Evolutionary conservation across 768 basidiomycete genomes (phyloP).

Genomic region (Kwoniella botswanensis): DNA sequence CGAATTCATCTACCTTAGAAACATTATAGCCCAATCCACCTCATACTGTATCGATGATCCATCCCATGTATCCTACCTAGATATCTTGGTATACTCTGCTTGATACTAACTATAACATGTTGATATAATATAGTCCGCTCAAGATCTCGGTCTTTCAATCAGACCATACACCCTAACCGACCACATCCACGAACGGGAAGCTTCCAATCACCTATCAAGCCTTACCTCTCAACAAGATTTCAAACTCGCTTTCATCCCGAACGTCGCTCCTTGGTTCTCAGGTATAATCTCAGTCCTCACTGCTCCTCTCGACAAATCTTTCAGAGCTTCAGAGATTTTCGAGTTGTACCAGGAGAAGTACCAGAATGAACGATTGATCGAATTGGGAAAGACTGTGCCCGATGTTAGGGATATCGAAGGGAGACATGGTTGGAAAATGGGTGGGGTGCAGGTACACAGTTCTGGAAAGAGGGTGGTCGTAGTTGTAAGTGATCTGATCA

Average conservation of each 20-base stretch:
- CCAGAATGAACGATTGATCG: constrained; percentile 72
- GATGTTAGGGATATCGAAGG: constrained; percentile 74
- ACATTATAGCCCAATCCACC: no score
- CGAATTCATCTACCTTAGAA: no score
- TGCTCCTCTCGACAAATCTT: constrained; percentile 71
- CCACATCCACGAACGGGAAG: constrained; percentile 98
- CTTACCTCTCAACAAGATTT: constrained; percentile 58
- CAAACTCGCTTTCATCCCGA: constrained; percentile 82
- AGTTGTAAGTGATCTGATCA: constrained; percentile 67
- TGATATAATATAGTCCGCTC: neutral
- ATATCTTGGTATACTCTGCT: no score
- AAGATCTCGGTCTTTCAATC: constrained; percentile 72
- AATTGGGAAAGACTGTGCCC: constrained; percentile 72
- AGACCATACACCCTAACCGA: constrained; percentile 90
- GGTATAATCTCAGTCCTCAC: constrained; percentile 89
- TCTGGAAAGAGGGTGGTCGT: constrained; percentile 88
- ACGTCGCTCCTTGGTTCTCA: constrained; percentile 92
- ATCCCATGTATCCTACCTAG: no score
- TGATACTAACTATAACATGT: neutral
- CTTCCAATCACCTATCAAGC: constrained; percentile 76
- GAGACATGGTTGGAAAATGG: constrained; percentile 86
- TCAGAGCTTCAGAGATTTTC: constrained; percentile 74
- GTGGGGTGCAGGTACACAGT: constrained; percentile 91
- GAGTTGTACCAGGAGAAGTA: constrained; percentile 80
- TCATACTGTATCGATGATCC: no score